These are phyloP conservation scores for Pleodorina starrii DNA, from an alignment of 139 green algal species.

Conservation along the genomic window DNA sequence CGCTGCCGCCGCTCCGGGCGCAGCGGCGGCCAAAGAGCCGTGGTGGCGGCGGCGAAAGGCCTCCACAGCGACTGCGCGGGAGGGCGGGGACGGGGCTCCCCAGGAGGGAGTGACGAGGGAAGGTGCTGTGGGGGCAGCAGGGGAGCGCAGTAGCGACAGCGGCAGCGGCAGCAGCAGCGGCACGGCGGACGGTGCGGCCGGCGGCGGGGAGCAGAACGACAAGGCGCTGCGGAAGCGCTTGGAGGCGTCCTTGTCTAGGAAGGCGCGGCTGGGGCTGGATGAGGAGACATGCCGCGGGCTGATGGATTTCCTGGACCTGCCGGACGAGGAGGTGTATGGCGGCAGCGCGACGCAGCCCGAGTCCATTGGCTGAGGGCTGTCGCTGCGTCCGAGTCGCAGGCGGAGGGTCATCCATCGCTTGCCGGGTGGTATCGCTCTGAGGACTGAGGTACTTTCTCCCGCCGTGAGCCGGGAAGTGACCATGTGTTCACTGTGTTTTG, in stretches of 20 bases:
- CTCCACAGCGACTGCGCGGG: not conserved
- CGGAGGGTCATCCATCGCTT: too few species aligned
- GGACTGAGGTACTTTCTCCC: too few species aligned
- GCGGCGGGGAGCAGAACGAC: not conserved
- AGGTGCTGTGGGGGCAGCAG: not conserved
- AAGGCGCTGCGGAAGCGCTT: not conserved
- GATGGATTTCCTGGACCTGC: conserved; percentile 13
- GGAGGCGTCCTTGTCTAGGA: not conserved
- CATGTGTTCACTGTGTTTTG: too few species aligned
- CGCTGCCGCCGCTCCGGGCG: too few species aligned
- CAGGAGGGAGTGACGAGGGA: too few species aligned
- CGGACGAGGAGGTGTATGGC: conserved; percentile 41
- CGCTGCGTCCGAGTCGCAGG: too few species aligned
- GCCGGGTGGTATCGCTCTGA: too few species aligned
- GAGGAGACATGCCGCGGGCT: not conserved
- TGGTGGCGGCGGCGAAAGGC: not conserved
- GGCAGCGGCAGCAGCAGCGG: not conserved
- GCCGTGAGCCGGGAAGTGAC: too few species aligned
- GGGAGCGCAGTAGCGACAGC: not conserved
- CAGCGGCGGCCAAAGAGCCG: not conserved
- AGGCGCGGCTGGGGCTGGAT: conserved; percentile 38
- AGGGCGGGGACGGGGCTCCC: too few species aligned
- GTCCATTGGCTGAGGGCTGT: too few species aligned
- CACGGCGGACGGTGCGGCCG: not conserved
- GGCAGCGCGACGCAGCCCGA: too few species aligned